Conservation (phyloP, 495 filamentous ascomycete species). For the Neurospora tetraspora region DNA sequence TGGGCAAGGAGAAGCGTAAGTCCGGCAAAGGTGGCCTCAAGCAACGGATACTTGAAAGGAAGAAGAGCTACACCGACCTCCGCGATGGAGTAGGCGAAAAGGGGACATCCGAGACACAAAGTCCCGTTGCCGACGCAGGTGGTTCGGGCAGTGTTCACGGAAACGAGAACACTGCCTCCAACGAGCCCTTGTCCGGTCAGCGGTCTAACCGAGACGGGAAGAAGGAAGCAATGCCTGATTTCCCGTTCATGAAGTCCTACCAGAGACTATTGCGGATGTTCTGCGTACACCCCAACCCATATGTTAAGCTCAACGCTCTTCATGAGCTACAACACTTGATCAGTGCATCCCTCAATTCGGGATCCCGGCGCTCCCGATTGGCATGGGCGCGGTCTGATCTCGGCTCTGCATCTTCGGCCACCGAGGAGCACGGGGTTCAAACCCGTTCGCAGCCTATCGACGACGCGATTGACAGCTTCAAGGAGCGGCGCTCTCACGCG, state of each 20-base stretch:
- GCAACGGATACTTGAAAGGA: conserved; percentile 48
- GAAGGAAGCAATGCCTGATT: conserved; percentile 41
- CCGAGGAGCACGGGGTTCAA: conserved; percentile 19
- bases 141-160: conserved; percentile 17
- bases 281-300: conserved; percentile 82
- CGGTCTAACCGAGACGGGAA: conserved; percentile 20
- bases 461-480: conserved; percentile 57
- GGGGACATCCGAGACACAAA: conserved; percentile 20
- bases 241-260: conserved; percentile 68
- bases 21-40: conserved; percentile 24
- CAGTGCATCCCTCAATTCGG: conserved; percentile 59
- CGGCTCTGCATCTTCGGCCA: conserved; percentile 21
- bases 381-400: conserved; percentile 29
- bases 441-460: conserved; percentile 40
- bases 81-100: conserved; percentile 25
- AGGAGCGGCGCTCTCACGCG: conserved; percentile 55
- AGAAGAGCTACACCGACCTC: conserved; percentile 44
- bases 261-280: conserved; percentile 74
- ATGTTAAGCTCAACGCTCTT: conserved; percentile 72
- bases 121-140: conserved; percentile 18
- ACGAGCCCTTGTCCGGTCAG: conserved; percentile 30
- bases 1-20: conserved; percentile 37
- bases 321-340: conserved; percentile 76
- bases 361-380: conserved; percentile 18
- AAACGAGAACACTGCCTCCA: conserved; percentile 32